Conservation (phyloP, 192 early-diverging fungal genomes). For the Backusella australiensis region DNA sequence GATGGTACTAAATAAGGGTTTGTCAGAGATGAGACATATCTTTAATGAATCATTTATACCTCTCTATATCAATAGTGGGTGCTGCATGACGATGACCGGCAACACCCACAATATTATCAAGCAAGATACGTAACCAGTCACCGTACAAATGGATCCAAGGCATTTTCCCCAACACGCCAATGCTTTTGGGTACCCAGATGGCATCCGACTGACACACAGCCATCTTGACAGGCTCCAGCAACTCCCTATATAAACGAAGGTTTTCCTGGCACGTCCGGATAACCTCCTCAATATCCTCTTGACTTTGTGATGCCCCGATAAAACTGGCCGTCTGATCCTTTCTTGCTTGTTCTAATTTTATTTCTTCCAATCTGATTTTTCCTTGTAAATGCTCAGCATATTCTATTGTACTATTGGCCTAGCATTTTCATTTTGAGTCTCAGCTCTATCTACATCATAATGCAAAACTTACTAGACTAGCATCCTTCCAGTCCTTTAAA, state of each 20-base stretch:
- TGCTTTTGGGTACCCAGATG: conserved; percentile 63
- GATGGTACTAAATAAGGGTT: background rate
- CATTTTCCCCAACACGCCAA: conserved; percentile 68
- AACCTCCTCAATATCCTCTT: conserved; percentile 47
- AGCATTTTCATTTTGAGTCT: background rate
- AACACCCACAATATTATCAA: conserved; percentile 53
- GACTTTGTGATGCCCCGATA: background rate
- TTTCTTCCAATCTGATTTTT: conserved; percentile 28
- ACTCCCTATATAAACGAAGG: conserved; percentile 49
- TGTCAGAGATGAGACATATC: no score
- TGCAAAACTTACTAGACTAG: background rate
- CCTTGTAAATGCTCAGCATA: conserved; percentile 34
- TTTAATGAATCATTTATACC: background rate
- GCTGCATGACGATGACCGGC: conserved; percentile 10
- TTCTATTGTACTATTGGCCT: conserved; percentile 35
- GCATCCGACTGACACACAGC: conserved; percentile 54
- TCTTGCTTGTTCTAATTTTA: conserved; percentile 3
- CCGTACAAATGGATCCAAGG: conserved; percentile 72
- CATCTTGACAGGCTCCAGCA: conserved; percentile 56
- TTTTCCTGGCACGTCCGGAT: conserved; percentile 51
- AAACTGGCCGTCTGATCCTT: background rate
- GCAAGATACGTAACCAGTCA: conserved; percentile 70
- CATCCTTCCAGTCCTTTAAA: conserved; percentile 14
- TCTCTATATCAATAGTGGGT: conserved; percentile 7
- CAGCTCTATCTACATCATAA: background rate